Evolutionary conservation across 2,329 filamentous ascomycete species (phyloP).

Genomic region (Colletotrichum tabaci): DNA sequence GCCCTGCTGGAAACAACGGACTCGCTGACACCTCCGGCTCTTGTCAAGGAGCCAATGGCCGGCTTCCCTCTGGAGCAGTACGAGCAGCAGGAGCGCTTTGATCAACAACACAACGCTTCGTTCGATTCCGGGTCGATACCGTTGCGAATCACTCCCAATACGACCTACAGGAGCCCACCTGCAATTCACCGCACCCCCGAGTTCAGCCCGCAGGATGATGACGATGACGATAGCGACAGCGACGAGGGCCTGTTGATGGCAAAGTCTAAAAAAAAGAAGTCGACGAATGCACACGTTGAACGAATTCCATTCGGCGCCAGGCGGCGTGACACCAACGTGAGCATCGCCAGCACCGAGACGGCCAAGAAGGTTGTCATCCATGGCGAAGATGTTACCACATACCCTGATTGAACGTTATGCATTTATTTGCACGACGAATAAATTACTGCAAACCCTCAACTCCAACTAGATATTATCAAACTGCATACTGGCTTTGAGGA

Average conservation of each 20-base stretch:
- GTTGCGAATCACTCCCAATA: constrained; percentile 43
- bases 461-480: constrained; percentile 8
- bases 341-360: constrained; percentile 74
- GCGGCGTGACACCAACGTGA: constrained; percentile 73
- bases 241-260: constrained; percentile 70
- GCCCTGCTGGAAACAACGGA: constrained; percentile 67
- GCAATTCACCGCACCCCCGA: constrained; percentile 34
- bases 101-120: constrained; percentile 35
- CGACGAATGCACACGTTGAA: constrained; percentile 43
- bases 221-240: constrained; percentile 66
- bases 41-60: constrained; percentile 61
- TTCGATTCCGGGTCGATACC: constrained; percentile 49
- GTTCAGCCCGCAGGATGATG: constrained; percentile 49
- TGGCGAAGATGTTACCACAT: constrained; percentile 30
- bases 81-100: constrained; percentile 53
- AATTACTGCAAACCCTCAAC: constrained; percentile 10
- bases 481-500: constrained; percentile 25
- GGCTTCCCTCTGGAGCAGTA: constrained; percentile 64
- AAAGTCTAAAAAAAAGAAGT: constrained; percentile 63
- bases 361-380: constrained; percentile 65
- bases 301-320: constrained; percentile 56
- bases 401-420: constrained; percentile 15
- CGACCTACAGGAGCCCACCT: constrained; percentile 17
- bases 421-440: not conserved
- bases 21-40: constrained; percentile 68